These are phyloP conservation scores for Solanum aculeatissimum DNA, from an alignment of 305 asterid species.

Conservation along the genomic window DNA sequence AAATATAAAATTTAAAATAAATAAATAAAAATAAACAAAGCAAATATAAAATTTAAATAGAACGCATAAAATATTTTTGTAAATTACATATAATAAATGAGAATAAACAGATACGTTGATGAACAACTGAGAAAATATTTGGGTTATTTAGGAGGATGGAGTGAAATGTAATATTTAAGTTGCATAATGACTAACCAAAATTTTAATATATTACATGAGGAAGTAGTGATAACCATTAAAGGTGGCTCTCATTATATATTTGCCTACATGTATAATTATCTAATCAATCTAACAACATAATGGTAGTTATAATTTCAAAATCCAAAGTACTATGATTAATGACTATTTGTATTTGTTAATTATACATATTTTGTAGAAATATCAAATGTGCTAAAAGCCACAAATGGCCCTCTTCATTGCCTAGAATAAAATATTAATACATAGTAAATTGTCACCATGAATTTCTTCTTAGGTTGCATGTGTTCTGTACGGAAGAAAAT, in stretches of 20 bases:
- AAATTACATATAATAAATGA: too few relatives aligned
- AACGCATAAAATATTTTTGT: too few relatives aligned
- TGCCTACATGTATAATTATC: not conserved
- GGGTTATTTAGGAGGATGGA: too few relatives aligned
- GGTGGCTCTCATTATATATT: slow-evolving; percentile 22
- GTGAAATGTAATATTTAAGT: not conserved
- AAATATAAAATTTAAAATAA: too few relatives aligned
- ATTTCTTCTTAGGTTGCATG: not conserved
- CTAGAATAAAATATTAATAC: not conserved
- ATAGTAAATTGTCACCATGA: not conserved
- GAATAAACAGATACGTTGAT: too few relatives aligned
- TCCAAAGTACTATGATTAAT: not conserved
- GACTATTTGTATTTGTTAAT: not conserved
- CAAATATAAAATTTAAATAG: too few relatives aligned
- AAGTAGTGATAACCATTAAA: slow-evolving; percentile 4
- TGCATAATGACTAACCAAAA: not conserved
- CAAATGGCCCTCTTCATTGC: not conserved
- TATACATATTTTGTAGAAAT: not conserved
- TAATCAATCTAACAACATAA: slow-evolving; percentile 17
- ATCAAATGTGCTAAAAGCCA: not conserved
- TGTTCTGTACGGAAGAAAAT: too few relatives aligned
- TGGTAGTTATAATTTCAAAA: not conserved
- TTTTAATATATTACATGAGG: not conserved
- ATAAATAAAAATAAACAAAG: too few relatives aligned
- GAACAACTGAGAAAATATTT: too few relatives aligned